A percentile compares a stretch with the other conserved stretches of the same genome.
These are phyloP conservation scores for Mucor sp. DNA, from an alignment of 371 early-diverging fungal species.

Conservation along the genomic window DNA sequence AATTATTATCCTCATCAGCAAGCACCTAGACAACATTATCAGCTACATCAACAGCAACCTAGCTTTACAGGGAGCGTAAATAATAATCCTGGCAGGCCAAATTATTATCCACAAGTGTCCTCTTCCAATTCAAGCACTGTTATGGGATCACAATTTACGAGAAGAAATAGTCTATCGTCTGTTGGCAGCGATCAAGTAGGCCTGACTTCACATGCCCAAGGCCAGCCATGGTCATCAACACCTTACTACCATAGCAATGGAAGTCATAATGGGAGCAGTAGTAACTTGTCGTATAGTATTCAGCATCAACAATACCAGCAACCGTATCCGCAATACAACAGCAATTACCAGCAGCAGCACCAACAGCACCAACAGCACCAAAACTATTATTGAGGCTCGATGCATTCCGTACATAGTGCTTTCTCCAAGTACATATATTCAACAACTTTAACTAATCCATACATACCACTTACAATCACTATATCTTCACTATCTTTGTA, in stretches of 20 bases:
- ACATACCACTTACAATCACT: background rate
- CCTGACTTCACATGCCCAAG: constrained; percentile 25
- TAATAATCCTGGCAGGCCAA: constrained; percentile 1
- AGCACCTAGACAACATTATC: background rate
- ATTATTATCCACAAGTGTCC: constrained; percentile 11
- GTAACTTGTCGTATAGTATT: constrained; percentile 2
- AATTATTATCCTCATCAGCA: background rate
- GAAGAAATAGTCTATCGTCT: constrained; percentile 29
- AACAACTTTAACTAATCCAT: background rate
- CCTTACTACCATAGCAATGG: constrained; percentile 1
- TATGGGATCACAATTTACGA: constrained; percentile 10
- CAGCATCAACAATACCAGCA: constrained; percentile 14
- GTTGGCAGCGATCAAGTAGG: constrained; percentile 29
- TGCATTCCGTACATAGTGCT: background rate
- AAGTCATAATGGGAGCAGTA: background rate
- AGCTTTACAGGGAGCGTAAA: background rate
- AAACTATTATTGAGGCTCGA: background rate
- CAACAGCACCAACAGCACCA: background rate
- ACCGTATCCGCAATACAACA: background rate
- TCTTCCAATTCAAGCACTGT: background rate
- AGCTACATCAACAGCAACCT: background rate
- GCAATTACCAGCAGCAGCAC: background rate
- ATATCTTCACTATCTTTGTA: background rate
- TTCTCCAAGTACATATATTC: background rate
- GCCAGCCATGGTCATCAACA: constrained; percentile 20